Base-by-base conservation (phyloP, 2,329 filamentous ascomycete species). In the Byssochlamys sp. region DNA sequence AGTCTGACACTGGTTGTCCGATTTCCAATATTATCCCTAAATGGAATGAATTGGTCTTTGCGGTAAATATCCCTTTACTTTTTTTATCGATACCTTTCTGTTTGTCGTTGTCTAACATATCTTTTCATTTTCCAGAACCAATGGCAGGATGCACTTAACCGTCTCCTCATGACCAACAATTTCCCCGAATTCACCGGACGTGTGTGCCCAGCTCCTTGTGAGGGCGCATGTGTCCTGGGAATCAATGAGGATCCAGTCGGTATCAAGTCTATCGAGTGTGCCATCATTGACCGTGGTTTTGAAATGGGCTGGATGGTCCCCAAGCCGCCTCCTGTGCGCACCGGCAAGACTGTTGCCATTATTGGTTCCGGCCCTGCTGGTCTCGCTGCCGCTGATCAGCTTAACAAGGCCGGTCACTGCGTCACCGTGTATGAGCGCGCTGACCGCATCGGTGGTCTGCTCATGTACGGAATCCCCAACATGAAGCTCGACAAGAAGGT, bases 401-500 rank as follows among this genome's bases (percentile, higher is more conserved):
- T 97, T 64, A 97, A 97, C 83, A 88, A 88, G 67, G 90, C 89
- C 66, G 92, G 92, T 28, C 92, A 97, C 77, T 78, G 72, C 3
- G 90, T 96, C 56, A 96, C 90, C 11, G 84, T 97, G 19, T 96
- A 94, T 69, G 92, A 97, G 81, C 90, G 92, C 63, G 85, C 91
- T 59, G 92, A 97, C 71, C 90, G 92, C 63, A 79, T 88, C 58
- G 92, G 92, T 76, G 92, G 92, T 74, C 81, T 97, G 57, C 84
- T 97, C 68, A 96, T 96, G 92, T 96, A 97, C 71, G 92, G 92
- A 65, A 97, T 97, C 65, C 92, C 92, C 64, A 97, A 97, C 81
- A 97, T 97, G 92, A 97, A 97, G 81, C 88, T 97, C 49, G 92
- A 97, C 79, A 97, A 97, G 83, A 90, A 90, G 71, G 86, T 96